phyloP scores from a whole-genome alignment of 257 asterid species.

The Lavandula angustifolia region DNA sequence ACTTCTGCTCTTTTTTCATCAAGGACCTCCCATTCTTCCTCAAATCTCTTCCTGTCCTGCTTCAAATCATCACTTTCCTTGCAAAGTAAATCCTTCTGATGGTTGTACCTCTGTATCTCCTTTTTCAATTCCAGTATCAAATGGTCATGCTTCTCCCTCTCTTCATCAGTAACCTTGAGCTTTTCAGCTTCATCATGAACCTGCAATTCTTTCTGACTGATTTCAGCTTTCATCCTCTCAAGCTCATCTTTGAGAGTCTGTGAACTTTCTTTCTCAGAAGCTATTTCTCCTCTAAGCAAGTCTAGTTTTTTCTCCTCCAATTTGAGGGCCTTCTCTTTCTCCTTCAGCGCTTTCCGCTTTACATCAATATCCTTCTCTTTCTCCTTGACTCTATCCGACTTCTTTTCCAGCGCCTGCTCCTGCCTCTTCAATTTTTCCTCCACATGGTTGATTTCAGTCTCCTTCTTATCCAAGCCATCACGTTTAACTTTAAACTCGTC shows the following conservation, averaged over 20 bases:
- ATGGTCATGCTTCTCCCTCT: constrained; percentile 56
- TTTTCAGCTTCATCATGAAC: constrained; percentile 52
- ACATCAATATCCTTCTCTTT: constrained; percentile 64
- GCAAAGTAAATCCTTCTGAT: constrained; percentile 49
- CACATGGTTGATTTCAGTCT: constrained; percentile 55
- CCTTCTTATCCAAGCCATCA: constrained; percentile 52
- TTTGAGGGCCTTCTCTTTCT: constrained; percentile 64
- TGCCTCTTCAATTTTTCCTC: constrained; percentile 67
- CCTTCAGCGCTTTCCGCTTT: constrained; percentile 60
- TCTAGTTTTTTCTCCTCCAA: constrained; percentile 53
- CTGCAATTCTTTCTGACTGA: constrained; percentile 47
- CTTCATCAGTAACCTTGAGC: constrained; percentile 53
- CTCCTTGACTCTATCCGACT: constrained; percentile 68
- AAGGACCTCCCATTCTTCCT: constrained; percentile 83
- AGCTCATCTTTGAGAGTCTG: constrained; percentile 51
- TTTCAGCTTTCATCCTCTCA: constrained; percentile 60
- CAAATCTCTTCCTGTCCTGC: constrained; percentile 65
- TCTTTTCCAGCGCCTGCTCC: constrained; percentile 61
- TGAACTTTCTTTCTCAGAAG: constrained; percentile 55
- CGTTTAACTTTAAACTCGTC: constrained; percentile 56
- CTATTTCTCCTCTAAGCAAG: constrained; percentile 41
- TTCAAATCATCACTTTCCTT: constrained; percentile 66
- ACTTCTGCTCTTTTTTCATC: constrained; percentile 70
- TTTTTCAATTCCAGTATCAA: constrained; percentile 58
- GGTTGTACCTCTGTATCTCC: constrained; percentile 68